Evolutionary conservation across 2,329 filamentous ascomycete species (phyloP).

Genomic region (Microsporum ferrugineum): DNA sequence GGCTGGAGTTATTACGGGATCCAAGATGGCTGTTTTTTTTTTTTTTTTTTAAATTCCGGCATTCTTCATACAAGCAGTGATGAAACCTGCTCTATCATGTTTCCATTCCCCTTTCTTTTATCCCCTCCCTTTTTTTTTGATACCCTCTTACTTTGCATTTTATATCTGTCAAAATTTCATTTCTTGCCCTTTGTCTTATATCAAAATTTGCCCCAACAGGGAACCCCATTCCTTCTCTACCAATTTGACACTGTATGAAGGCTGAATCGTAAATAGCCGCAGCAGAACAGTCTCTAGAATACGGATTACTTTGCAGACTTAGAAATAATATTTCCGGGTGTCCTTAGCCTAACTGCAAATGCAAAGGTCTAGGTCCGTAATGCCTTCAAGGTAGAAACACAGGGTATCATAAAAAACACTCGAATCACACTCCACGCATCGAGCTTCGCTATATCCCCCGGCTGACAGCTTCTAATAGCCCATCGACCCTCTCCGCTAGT

Average conservation of each 20-base stretch:
- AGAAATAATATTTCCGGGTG: background rate
- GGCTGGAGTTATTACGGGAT: background rate
- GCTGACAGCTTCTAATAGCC: slow-evolving; percentile 32
- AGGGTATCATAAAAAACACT: background rate
- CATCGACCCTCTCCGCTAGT: slow-evolving; percentile 32
- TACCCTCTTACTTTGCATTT: background rate
- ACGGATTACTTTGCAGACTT: background rate
- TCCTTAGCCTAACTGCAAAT: background rate
- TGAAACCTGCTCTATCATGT: background rate
- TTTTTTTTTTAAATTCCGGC: background rate
- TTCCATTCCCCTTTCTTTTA: background rate
- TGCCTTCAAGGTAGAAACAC: background rate
- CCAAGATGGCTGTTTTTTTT: background rate
- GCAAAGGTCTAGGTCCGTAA: too few species aligned
- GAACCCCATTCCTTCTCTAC: background rate
- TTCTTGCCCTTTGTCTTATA: background rate
- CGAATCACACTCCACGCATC: background rate
- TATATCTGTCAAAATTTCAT: background rate
- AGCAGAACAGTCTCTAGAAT: background rate
- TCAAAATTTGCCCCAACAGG: background rate
- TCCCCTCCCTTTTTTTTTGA: background rate
- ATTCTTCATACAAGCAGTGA: background rate
- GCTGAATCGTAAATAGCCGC: background rate
- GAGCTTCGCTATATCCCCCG: slow-evolving; percentile 16
- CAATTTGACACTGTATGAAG: background rate